Evolutionary conservation across 495 filamentous ascomycete genomes (phyloP).

Genomic region (Aspergillus saccharolyticus): DNA sequence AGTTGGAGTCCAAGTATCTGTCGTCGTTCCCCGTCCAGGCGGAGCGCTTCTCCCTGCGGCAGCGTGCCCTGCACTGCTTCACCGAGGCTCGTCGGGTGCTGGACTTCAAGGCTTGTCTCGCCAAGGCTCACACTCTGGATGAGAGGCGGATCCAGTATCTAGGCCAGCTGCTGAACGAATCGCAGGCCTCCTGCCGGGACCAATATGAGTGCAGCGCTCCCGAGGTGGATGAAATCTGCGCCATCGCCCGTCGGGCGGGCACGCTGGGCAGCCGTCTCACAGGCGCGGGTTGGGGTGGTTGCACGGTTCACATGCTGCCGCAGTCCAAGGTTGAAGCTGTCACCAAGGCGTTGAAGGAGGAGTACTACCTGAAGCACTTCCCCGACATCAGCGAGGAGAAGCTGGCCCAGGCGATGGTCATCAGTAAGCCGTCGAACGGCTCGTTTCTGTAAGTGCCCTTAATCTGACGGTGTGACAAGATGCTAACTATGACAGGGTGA

Average conservation of each 20-base stretch:
- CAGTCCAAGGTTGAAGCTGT: constrained; percentile 80
- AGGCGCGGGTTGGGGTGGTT: constrained; percentile 95
- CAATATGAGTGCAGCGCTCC: constrained; percentile 86
- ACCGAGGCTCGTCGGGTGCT: constrained; percentile 82
- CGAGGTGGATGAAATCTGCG: constrained; percentile 82
- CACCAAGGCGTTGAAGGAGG: constrained; percentile 65
- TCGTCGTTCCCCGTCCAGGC: constrained; percentile 83
- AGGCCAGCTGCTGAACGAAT: constrained; percentile 83
- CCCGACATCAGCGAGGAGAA: constrained; percentile 67
- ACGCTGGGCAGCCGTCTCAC: constrained; percentile 83
- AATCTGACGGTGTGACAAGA: background rate
- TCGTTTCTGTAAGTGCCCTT: constrained; percentile 39
- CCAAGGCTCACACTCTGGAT: constrained; percentile 46
- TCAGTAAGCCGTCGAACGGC: constrained; percentile 67
- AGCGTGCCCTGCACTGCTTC: constrained; percentile 86
- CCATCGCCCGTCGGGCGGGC: constrained; percentile 70
- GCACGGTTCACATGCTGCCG: constrained; percentile 87
- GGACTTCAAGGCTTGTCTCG: constrained; percentile 70
- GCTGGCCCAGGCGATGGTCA: constrained; percentile 75
- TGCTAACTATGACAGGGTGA: constrained; percentile 31
- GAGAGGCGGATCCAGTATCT: constrained; percentile 61
- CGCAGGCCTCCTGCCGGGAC: constrained; percentile 77
- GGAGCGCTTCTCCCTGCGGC: constrained; percentile 78
- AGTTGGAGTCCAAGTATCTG: constrained; percentile 70
- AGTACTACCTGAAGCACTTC: constrained; percentile 76